Evolutionary conservation across 2,329 filamentous ascomycete species (phyloP).

Genomic region (Esteya vermicola): DNA sequence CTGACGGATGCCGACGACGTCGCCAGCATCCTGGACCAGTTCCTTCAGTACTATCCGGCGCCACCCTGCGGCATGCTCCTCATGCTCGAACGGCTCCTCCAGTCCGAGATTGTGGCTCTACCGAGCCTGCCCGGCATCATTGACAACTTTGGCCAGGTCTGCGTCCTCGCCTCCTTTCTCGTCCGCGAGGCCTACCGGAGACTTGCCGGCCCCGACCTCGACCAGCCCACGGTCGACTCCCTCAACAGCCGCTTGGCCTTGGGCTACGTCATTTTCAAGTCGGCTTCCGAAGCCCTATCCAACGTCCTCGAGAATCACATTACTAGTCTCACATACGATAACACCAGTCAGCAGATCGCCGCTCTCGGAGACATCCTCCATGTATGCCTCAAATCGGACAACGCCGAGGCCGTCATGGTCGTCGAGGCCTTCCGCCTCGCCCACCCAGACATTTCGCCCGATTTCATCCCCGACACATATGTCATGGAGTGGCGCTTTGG

Average conservation of each 20-base stretch:
- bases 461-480: conserved; percentile 33
- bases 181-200: conserved; percentile 17
- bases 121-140: conserved; percentile 30
- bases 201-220: conserved; percentile 7
- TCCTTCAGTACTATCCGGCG: conserved; percentile 20
- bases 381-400: conserved; percentile 22
- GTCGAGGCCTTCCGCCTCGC: conserved; percentile 18
- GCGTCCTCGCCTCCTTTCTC: conserved; percentile 20
- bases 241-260: conserved; percentile 8
- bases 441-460: conserved; percentile 23
- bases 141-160: conserved; percentile 25
- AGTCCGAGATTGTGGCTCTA: conserved; percentile 24
- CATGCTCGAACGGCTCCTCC: conserved; percentile 27
- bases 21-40: conserved; percentile 26
- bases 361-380: conserved; percentile 30
- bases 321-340: conserved; percentile 33
- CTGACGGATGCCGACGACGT: conserved; percentile 16
- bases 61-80: conserved; percentile 25
- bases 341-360: conserved; percentile 22
- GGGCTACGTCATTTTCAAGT: conserved; percentile 25
- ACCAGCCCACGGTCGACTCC: background rate
- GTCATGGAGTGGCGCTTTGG: conserved; percentile 55
- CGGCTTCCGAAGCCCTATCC: conserved; percentile 27
- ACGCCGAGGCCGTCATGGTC: conserved; percentile 19
- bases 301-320: conserved; percentile 40